Evolutionary conservation across 176 grass and related monocot species (phyloP), one percentile per base, ranked within the genome.

Genomic region (Chrysopogon serrulatus): DNA sequence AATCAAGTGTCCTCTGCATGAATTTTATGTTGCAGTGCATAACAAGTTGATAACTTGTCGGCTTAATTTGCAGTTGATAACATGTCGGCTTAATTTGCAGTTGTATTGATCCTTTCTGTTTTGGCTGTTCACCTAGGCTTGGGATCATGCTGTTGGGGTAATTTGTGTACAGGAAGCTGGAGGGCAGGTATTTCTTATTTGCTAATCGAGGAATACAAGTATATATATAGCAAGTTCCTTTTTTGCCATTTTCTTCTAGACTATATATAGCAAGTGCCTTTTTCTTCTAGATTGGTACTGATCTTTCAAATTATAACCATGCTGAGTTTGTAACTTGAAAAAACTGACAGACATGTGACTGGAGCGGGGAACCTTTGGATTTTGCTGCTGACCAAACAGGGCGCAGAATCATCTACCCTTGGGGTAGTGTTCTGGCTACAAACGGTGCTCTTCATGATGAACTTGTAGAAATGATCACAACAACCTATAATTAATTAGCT

Each of bases 71-170:
- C n/a, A n/a, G n/a, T n/a, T n/a, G n/a, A 68, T 37, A 75, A n/a
- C 47, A 24, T 68, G 59, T 31, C 74, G 70, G 69, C 48, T 68
- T 60, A 32, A 11, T 66, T 59, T 51, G 11, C 8, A 53, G 17
- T 10, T 74, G 31, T 9, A 57, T 78, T 84, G 23, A 68, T 73
- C 72, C 34, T 84, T 42, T 76, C 49, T 48, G 74, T 37, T 71
- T 41, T 21, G 34, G 31, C 74, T 77, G 35, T 79, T 10, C 68
- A 44, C 76, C 28, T 77, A 94, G 92, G 87, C 87, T 45, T 94
- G 95, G 92, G 95, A 93, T 93, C 95, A 98, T 79, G 90, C 86
- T 84, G 92, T 93, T 71, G 95, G 95, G 62, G 72, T 91, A 53
- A 90, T 98, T n/a, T n/a, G n/a, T n/a, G n/a, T n/a, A n/a, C n/a